Percentiles rank a stretch among this genome's conserved stretches.
phyloP scores from a whole-genome alignment of 306 rosid genomes.

The Vachellia collinsii region DNA sequence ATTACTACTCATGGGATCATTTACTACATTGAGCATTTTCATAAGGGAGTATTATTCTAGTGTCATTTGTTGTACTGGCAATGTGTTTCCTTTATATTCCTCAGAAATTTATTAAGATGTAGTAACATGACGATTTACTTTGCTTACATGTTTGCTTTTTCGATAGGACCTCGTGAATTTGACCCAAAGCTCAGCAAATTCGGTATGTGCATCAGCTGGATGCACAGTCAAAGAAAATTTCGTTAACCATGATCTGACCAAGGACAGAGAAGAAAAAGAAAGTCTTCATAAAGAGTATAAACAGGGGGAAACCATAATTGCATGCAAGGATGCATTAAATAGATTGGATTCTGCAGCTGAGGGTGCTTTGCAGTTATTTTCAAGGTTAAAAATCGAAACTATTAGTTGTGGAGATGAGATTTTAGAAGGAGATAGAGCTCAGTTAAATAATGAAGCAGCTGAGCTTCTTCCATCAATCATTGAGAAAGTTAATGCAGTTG shows the following conservation, averaged over 20 bases:
- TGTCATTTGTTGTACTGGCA: not conserved
- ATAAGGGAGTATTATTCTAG: not conserved
- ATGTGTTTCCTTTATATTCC: not conserved
- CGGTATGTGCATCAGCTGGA: slow-evolving; percentile 34
- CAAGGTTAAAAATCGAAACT: slow-evolving; percentile 29
- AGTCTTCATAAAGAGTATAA: slow-evolving; percentile 34
- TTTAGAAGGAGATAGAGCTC: slow-evolving; percentile 38
- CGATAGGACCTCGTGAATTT: slow-evolving; percentile 49
- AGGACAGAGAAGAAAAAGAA: slow-evolving; percentile 31
- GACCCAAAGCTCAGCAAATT: slow-evolving; percentile 29
- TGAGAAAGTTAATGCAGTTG: slow-evolving; percentile 56
- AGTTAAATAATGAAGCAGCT: slow-evolving; percentile 53
- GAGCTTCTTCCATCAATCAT: slow-evolving; percentile 55
- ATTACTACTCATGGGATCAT: slow-evolving; percentile 1
- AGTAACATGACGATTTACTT: slow-evolving; percentile 22
- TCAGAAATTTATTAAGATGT: not conserved
- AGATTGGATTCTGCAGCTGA: slow-evolving; percentile 63
- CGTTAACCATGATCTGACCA: slow-evolving; percentile 22
- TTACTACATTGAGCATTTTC: not conserved
- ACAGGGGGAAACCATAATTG: slow-evolving; percentile 40
- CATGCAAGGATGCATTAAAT: slow-evolving; percentile 60
- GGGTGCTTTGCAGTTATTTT: slow-evolving; percentile 44
- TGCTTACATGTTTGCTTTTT: slow-evolving; percentile 32
- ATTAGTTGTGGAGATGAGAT: slow-evolving; percentile 39
- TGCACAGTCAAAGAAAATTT: slow-evolving; percentile 38